phyloP scores from a whole-genome alignment of 352 stramenopile genomes.

The Aphanomyces stellatus region DNA sequence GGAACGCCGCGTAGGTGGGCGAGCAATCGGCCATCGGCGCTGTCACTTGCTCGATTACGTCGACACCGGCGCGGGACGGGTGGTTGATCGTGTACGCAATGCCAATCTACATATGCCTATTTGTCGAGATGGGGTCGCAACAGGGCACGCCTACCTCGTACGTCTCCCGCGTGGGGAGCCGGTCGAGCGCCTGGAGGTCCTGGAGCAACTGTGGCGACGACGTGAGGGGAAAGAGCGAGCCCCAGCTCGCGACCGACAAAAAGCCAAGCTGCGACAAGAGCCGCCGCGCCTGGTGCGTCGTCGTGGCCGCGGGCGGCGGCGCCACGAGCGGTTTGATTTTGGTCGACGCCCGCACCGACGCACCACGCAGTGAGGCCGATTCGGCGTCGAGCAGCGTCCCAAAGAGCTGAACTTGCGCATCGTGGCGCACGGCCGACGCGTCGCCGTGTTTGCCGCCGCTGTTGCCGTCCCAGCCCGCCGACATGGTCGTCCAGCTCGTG shows the following conservation, averaged over 20 bases:
- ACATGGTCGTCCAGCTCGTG: constrained; percentile 5
- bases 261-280: constrained; percentile 83
- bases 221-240: constrained; percentile 72
- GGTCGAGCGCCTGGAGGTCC: constrained; percentile 64
- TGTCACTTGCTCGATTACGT: constrained; percentile 63
- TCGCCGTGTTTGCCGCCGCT: neutral
- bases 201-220: constrained; percentile 40
- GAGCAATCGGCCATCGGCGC: constrained; percentile 36
- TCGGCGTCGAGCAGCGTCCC: constrained; percentile 21
- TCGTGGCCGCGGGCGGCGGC: constrained; percentile 20
- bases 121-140: neutral
- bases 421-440: neutral
- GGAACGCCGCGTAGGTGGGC: constrained; percentile 64
- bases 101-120: constrained; percentile 26
- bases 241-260: constrained; percentile 77
- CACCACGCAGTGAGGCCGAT: constrained; percentile 28
- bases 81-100: constrained; percentile 60
- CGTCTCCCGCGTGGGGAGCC: constrained; percentile 63
- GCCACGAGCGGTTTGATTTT: constrained; percentile 59
- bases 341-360: constrained; percentile 36
- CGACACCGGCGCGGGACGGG: constrained; percentile 60
- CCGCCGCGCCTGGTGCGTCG: constrained; percentile 24
- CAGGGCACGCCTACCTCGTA: constrained; percentile 37
- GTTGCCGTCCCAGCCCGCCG: constrained; percentile 8
- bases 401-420: constrained; percentile 9